These are phyloP conservation scores for Monosporascus sp. DNA, from an alignment of 2,329 filamentous ascomycete genomes.

Conservation along the genomic window DNA sequence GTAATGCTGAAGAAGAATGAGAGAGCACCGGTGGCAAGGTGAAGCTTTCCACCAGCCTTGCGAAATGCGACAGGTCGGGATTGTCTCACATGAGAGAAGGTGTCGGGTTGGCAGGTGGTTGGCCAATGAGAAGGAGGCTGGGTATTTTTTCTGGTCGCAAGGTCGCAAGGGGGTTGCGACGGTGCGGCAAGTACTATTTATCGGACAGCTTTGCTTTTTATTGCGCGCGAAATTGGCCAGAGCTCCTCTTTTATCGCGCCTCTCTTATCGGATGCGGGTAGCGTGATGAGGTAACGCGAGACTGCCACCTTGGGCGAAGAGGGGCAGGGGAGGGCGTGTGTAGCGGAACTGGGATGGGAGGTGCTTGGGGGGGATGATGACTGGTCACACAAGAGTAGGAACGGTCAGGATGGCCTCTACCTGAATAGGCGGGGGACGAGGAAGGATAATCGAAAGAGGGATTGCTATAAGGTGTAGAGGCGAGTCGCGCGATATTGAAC, in stretches of 20 bases:
- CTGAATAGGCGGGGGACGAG: no score
- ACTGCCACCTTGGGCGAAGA: not conserved
- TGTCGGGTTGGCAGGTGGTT: conserved; percentile 4
- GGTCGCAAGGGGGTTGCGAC: conserved; percentile 10
- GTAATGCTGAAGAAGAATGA: no score
- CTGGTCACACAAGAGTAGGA: no score
- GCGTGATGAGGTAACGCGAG: not conserved
- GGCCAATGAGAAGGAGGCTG: conserved; percentile 12
- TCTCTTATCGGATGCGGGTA: not conserved
- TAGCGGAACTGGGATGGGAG: no score
- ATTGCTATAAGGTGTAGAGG: no score
- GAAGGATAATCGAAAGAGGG: no score
- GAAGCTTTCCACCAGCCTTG: conserved; percentile 12
- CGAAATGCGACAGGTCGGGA: conserved; percentile 14
- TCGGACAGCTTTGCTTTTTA: conserved; percentile 9
- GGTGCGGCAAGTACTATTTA: conserved; percentile 9
- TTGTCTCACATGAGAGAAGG: not conserved
- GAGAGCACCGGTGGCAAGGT: not conserved
- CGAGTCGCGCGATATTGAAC: no score
- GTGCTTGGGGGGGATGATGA: no score
- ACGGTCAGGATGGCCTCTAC: no score
- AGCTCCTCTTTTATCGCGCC: not conserved
- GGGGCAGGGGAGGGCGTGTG: not conserved
- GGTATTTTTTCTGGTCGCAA: conserved; percentile 10
- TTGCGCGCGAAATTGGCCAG: not conserved